Conservation (phyloP, 2,329 filamentous ascomycete genomes). For the Cercospora sojina region DNA sequence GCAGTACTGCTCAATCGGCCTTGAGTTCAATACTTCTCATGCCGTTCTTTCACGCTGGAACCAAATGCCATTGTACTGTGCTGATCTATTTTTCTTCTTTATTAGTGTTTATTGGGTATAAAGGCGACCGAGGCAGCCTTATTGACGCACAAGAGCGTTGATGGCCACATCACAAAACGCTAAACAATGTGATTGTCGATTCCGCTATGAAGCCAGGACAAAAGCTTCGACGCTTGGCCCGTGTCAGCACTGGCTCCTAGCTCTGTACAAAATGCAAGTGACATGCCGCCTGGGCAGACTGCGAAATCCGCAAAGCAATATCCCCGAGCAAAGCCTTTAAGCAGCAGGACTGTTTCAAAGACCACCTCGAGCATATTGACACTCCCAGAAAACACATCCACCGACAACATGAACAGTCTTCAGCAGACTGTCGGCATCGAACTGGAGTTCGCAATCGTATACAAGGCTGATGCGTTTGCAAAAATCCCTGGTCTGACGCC, state of each 20-base stretch:
- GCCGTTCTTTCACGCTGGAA: neutral
- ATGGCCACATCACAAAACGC: neutral
- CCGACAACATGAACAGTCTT: neutral
- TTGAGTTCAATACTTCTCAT: neutral
- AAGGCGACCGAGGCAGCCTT: neutral
- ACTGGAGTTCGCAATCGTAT: conserved; percentile 11
- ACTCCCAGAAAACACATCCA: neutral
- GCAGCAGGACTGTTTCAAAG: neutral
- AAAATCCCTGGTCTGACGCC: neutral
- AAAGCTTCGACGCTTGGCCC: neutral
- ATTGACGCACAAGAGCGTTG: neutral
- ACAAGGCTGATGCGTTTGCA: conserved; percentile 5
- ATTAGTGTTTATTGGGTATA: neutral
- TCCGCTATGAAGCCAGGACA: neutral
- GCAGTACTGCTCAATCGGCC: neutral
- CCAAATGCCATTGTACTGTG: neutral
- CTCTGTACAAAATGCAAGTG: neutral
- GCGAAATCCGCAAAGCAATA: neutral
- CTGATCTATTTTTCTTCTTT: neutral
- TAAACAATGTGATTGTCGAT: neutral
- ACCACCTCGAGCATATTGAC: neutral
- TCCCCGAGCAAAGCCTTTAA: neutral
- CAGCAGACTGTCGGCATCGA: conserved; percentile 11
- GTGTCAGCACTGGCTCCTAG: neutral
- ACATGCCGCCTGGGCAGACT: neutral